Conservation (phyloP, 352 stramenopile genomes). For the Phytophthora macrochlamydospora region DNA sequence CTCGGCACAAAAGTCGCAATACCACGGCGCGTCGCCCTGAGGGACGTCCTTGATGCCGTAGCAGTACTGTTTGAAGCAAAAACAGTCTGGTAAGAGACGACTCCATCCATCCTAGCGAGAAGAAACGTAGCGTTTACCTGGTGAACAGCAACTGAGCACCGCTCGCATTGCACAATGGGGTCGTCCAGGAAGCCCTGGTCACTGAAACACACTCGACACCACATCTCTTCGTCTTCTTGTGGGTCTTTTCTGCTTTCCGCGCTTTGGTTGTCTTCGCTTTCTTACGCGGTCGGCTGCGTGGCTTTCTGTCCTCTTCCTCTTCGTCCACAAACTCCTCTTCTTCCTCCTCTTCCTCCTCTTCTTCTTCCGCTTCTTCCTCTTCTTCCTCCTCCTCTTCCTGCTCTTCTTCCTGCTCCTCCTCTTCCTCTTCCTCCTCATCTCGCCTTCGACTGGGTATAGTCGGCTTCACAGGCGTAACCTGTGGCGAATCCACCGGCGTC, state of each 20-base stretch:
- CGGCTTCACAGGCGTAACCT: slow-evolving; percentile 15
- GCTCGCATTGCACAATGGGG: slow-evolving; percentile 89
- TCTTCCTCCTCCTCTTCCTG: slow-evolving; percentile 55
- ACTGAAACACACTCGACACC: slow-evolving; percentile 89
- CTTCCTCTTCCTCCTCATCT: slow-evolving; percentile 27
- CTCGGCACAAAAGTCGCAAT: slow-evolving; percentile 81
- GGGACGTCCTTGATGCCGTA: slow-evolving; percentile 85
- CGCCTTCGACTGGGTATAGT: slow-evolving; percentile 12
- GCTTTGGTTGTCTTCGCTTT: slow-evolving; percentile 31
- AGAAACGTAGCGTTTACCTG: slow-evolving; percentile 49
- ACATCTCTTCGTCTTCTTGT: slow-evolving; percentile 85
- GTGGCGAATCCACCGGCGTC: slow-evolving; percentile 7
- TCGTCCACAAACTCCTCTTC: slow-evolving; percentile 42
- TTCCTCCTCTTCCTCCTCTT: slow-evolving; percentile 42
- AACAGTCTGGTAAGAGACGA: slow-evolving; percentile 1
- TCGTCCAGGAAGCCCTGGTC: slow-evolving; percentile 88
- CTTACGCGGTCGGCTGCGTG: slow-evolving; percentile 40
- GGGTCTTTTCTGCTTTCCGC: slow-evolving; percentile 43
- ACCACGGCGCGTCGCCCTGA: slow-evolving; percentile 84
- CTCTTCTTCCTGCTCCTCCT: slow-evolving; percentile 45
- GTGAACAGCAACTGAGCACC: slow-evolving; percentile 83
- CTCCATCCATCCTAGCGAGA: not conserved
- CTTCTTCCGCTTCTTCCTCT: slow-evolving; percentile 41
- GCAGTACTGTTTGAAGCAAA: slow-evolving; percentile 66
- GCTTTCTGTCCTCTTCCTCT: slow-evolving; percentile 38